These are phyloP conservation scores for Suillus brevipes DNA, from an alignment of 768 basidiomycete genomes.

Conservation along the genomic window DNA sequence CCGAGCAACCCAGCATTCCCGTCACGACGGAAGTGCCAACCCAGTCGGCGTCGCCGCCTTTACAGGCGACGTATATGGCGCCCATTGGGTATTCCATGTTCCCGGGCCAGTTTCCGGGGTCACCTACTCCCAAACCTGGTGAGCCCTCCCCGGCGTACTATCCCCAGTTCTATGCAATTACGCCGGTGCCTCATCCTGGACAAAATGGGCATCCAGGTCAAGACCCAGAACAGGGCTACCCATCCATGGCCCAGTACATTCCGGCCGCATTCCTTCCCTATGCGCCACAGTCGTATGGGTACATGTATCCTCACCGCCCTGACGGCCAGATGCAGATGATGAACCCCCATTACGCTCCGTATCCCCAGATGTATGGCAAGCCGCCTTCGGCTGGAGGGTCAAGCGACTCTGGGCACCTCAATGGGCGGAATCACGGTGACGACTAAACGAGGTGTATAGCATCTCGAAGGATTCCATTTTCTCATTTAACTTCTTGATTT, in stretches of 20 bases:
- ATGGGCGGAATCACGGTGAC: constrained; percentile 30
- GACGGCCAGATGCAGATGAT: constrained; percentile 39
- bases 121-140: constrained; percentile 50
- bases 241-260: constrained; percentile 46
- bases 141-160: constrained; percentile 49
- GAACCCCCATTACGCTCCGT: constrained; percentile 39
- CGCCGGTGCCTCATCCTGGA: constrained; percentile 44
- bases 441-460: constrained; percentile 29
- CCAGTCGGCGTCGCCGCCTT: constrained; percentile 46
- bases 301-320: constrained; percentile 44
- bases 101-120: constrained; percentile 55
- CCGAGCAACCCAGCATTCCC: constrained; percentile 43
- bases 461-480: constrained; percentile 20
- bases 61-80: constrained; percentile 50
- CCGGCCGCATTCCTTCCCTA: constrained; percentile 48
- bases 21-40: constrained; percentile 44
- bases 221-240: constrained; percentile 41
- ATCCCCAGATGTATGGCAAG: constrained; percentile 40
- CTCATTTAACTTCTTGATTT: constrained; percentile 7
- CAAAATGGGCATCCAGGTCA: constrained; percentile 39
- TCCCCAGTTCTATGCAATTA: constrained; percentile 46
- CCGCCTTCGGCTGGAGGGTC: constrained; percentile 37
- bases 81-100: constrained; percentile 54
- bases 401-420: constrained; percentile 23
- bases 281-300: constrained; percentile 47